Base-by-base conservation (phyloP, 345 rosid species). In the Citrus hindsii region DNA sequence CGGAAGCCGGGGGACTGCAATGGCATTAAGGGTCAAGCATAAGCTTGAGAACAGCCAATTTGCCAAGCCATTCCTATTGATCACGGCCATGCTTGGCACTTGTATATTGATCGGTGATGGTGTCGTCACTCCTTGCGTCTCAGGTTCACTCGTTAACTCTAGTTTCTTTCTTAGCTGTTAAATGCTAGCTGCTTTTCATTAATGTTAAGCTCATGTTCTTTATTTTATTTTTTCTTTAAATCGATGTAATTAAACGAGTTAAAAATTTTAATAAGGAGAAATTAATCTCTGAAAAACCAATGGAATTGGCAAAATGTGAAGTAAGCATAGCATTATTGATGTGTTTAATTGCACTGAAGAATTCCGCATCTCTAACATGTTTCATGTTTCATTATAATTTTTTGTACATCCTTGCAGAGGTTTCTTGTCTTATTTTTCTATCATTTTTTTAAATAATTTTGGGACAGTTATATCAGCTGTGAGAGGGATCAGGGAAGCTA, bases 31-130 rank as follows among this genome's bases (percentile, higher is more conserved):
- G 12, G 61, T 89, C 62, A 85, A 81, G 73, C 66, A 80, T 3
- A 48, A 6, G 74, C 77, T 89, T 0, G 88, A 89, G 80, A 77
- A 73, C 5, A 87, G 88, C 63, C 19, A 8, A 2, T 74, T 81
- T 2, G 86, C 83, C 67, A 84, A 88, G 73, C 46, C 76, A 33
- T 74, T 84, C 38, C 63, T 90, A 3, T 75, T 87, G 71, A 63
- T 88, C 19, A 78, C 81, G 48, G 84, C 91, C 76, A 80, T 88
- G 89, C 84, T 86, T 7, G 89, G 87, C 3, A 87, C 88, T 37
- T 88, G 90, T 78, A 86, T 90, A 88, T 85, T 90, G 82, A 77
- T 90, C 32, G 93, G 90, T 21, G 93, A 88, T 21, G 90, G 93
- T 6, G 71, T 90, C 79, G 87, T 90, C 46, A 86, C 90, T 22